phyloP scores from a whole-genome alignment of 2,329 filamentous ascomycete species.

The Sclerotiophoma versabilis region DNA sequence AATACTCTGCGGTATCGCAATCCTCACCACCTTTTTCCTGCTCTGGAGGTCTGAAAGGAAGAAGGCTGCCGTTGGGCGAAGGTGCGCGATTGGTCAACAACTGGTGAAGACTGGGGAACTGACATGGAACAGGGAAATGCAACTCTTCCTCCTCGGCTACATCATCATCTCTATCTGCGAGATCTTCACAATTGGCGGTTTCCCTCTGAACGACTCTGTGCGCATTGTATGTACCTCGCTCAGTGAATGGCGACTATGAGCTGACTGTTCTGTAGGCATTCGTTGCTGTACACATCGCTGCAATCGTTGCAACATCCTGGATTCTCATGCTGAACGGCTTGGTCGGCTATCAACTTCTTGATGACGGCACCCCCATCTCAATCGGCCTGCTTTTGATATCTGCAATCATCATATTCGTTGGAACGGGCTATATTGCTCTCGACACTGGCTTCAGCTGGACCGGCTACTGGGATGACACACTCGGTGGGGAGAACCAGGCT shows the following conservation, averaged over 20 bases:
- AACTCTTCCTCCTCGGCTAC: conserved; percentile 87
- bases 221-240: conserved; percentile 68
- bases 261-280: conserved; percentile 68
- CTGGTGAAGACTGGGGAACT: conserved; percentile 11
- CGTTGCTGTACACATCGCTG: conserved; percentile 85
- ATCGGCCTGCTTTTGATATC: conserved; percentile 77
- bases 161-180: conserved; percentile 91
- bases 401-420: conserved; percentile 76
- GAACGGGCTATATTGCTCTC: conserved; percentile 93
- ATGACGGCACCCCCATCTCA: conserved; percentile 89
- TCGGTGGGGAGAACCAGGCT: conserved; percentile 65
- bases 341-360: conserved; percentile 90
- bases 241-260: not conserved
- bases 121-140: conserved; percentile 78
- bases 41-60: conserved; percentile 85
- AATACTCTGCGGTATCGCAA: conserved; percentile 78
- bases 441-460: conserved; percentile 92
- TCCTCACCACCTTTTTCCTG: conserved; percentile 70
- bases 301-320: conserved; percentile 89
- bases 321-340: conserved; percentile 89
- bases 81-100: conserved; percentile 53
- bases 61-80: conserved; percentile 89
- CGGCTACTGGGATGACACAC: conserved; percentile 69
- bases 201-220: conserved; percentile 75
- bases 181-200: conserved; percentile 92